Evolutionary conservation across 805 yeast species (phyloP).

Genomic region (Yamadazyma ubonensis): DNA sequence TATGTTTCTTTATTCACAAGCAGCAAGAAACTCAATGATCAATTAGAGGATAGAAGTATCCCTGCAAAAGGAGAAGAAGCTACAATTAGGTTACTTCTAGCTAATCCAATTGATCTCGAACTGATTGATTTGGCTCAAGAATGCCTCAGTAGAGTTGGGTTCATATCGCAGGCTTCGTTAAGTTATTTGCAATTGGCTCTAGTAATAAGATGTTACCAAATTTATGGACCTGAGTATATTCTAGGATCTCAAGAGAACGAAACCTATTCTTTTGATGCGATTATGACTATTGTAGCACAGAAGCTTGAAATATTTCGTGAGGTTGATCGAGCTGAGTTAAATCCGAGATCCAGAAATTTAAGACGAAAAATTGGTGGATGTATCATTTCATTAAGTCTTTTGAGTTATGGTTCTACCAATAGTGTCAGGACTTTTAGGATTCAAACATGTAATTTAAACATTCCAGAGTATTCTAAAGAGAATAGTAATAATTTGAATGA

Average conservation of each 20-base stretch:
- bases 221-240: constrained; percentile 52
- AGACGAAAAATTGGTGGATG: constrained; percentile 11
- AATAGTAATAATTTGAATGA: constrained; percentile 9
- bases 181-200: constrained; percentile 53
- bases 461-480: constrained; percentile 8
- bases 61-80: constrained; percentile 15
- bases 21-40: constrained; percentile 19
- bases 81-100: not conserved
- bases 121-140: constrained; percentile 8
- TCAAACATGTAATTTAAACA: constrained; percentile 1
- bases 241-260: constrained; percentile 25
- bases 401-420: constrained; percentile 10
- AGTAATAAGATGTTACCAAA: constrained; percentile 50
- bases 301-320: constrained; percentile 13
- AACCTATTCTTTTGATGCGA: constrained; percentile 9
- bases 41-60: not conserved
- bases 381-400: constrained; percentile 4
- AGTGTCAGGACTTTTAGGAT: constrained; percentile 2
- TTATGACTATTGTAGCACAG: constrained; percentile 7
- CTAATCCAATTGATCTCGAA: constrained; percentile 14
- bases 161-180: constrained; percentile 39
- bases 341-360: constrained; percentile 6
- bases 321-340: not conserved
- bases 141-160: constrained; percentile 34
- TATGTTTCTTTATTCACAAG: constrained; percentile 35